These are phyloP conservation scores for Viola odorata DNA, from an alignment of 345 rosid genomes.

Conservation along the genomic window DNA sequence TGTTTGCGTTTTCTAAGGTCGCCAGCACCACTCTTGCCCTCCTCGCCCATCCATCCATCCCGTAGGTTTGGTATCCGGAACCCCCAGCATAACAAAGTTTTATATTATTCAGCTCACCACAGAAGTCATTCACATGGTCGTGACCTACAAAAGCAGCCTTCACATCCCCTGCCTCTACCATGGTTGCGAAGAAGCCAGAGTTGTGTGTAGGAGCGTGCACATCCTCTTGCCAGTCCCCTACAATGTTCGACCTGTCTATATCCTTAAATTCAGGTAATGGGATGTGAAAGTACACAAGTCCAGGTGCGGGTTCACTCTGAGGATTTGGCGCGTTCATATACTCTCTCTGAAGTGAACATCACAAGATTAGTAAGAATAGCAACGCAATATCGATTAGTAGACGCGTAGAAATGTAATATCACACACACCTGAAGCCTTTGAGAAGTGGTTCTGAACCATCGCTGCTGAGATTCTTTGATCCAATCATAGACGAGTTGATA, in stretches of 20 bases:
- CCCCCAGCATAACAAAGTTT: conserved; percentile 85
- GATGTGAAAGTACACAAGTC: conserved; percentile 55
- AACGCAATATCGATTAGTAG: neutral
- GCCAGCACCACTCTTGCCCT: conserved; percentile 63
- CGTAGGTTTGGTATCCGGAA: conserved; percentile 79
- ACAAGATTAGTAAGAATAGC: neutral
- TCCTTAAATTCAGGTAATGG: conserved; percentile 59
- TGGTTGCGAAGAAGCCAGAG: conserved; percentile 72
- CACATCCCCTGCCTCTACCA: conserved; percentile 66
- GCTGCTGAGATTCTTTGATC: conserved; percentile 80
- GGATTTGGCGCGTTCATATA: neutral
- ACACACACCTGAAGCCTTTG: conserved; percentile 50
- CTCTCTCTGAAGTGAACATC: neutral
- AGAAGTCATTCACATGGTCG: conserved; percentile 76
- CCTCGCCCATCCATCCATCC: conserved; percentile 72
- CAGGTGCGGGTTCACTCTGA: neutral
- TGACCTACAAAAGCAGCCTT: conserved; percentile 79
- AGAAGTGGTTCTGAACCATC: conserved; percentile 79
- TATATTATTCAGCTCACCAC: conserved; percentile 49
- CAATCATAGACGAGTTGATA: conserved; percentile 62
- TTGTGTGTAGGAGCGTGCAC: conserved; percentile 59
- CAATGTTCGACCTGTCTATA: conserved; percentile 43
- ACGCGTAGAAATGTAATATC: neutral
- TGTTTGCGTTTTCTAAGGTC: conserved; percentile 43
- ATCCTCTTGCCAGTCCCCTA: conserved; percentile 57